Evolutionary conservation across 106 monocot genomes (phyloP).

Genomic region (Alisma plantagoaquatica): DNA sequence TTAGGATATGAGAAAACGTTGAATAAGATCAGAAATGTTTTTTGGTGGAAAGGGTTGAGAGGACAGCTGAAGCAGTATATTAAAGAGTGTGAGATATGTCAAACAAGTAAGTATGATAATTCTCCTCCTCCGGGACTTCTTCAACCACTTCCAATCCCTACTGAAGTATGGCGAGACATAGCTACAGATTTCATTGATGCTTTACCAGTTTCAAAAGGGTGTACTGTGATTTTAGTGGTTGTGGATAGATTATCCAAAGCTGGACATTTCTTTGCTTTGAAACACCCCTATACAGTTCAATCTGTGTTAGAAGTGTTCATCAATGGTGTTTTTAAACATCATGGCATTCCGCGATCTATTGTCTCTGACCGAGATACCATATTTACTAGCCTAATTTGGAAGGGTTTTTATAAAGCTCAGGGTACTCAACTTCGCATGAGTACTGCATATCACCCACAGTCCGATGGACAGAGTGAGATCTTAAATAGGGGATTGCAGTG

Average conservation of each 20-base stretch:
- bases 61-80: background rate
- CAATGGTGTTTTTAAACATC: background rate
- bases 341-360: background rate
- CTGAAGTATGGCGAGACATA: background rate
- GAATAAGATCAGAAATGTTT: background rate
- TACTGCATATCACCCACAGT: background rate
- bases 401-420: background rate
- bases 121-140: background rate
- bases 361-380: background rate
- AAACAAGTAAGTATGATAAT: background rate
- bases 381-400: constrained; percentile 1
- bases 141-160: background rate
- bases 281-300: background rate
- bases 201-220: background rate
- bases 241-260: background rate
- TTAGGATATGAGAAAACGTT: background rate
- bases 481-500: background rate
- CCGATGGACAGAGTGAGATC: constrained; percentile 1
- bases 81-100: background rate
- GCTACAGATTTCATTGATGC: too few species aligned
- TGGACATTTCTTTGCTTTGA: background rate
- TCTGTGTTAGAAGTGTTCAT: background rate
- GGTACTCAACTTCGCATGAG: background rate
- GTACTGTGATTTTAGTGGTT: background rate
- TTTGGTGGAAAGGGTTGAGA: background rate